Evolutionary conservation across 2,329 filamentous ascomycete genomes (phyloP), one percentile per base, ranked within the genome.

Genomic region (Didymella exigua): DNA sequence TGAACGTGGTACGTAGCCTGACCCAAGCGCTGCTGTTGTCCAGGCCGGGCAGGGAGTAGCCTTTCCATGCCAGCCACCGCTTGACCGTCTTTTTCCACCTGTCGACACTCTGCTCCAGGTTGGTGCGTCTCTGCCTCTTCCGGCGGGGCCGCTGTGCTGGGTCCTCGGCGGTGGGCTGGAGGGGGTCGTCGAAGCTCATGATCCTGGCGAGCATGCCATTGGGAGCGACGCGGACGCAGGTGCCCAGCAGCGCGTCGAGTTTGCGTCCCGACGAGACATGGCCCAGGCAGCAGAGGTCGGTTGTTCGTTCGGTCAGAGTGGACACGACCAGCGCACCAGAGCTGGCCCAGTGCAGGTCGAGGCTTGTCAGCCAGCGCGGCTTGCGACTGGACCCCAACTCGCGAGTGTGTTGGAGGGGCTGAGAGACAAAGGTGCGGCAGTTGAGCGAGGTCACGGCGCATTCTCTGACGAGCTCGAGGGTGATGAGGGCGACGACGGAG

Each of bases 21-120:
- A 71, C 69, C 73, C 73, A 75, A 2, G 69, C 61, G 23, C 33
- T 58, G 43, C 44, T 65, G 19, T 62, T 58, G 1, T 70, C 67
- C 14, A 72, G 61, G 24, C 60, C 48, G 8, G 62, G 45, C 10
- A 72, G 54, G n/a, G 56, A 52, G 37, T 74, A 72, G 2, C 74
- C 74, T 58, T 70, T 75, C 65, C 66, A 69, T 3, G 50, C 48
- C n/a, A 76, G 47, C 73, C 72, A 75, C 5, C 70, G 69, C 49
- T 51, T 62, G 13, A 74, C 71, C 2, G 53, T 54, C 1, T 53
- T 46, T 42, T 75, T 76, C 74, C 74, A 76, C 41, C 58, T 69
- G 11, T 69, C 69, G 16, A 75, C 62, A 23, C 54, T 61, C 36
- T 70, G 68, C 56, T 72, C 72, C 19, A 68, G 41, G 14, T 64